These are phyloP conservation scores for Leishmania gerbilli DNA, from an alignment of 208 protist genomes.

Conservation along the genomic window DNA sequence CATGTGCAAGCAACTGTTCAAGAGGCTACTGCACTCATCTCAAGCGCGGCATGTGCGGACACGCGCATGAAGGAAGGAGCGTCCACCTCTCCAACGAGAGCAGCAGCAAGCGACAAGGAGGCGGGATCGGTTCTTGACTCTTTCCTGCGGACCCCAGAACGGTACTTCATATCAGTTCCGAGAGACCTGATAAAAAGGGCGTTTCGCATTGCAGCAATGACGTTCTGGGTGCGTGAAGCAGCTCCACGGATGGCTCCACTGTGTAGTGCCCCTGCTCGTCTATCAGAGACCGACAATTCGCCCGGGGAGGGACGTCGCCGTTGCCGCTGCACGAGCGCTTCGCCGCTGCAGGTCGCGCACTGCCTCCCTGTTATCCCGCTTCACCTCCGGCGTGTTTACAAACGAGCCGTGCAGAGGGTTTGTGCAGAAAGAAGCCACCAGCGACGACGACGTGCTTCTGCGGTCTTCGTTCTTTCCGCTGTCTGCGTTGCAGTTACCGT, in stretches of 20 bases:
- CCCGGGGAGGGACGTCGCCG: no score
- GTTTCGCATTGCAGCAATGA: not conserved
- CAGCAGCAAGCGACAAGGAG: not conserved
- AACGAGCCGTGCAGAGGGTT: slow-evolving; percentile 31
- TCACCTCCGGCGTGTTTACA: slow-evolving; percentile 24
- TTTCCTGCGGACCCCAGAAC: not conserved
- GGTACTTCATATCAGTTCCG: not conserved
- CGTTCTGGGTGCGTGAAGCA: not conserved
- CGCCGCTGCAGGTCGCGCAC: not conserved
- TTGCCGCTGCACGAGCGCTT: not conserved
- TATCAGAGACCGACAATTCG: no score
- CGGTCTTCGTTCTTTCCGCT: not conserved
- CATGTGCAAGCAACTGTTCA: not conserved
- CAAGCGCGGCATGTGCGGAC: not conserved
- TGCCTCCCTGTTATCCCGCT: slow-evolving; percentile 24
- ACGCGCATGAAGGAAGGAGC: not conserved
- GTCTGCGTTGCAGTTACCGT: not conserved
- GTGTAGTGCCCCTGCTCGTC: no score
- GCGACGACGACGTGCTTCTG: slow-evolving; percentile 25
- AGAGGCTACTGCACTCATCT: not conserved
- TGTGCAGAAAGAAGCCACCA: slow-evolving; percentile 34
- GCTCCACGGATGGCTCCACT: not conserved
- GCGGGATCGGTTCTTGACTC: not conserved
- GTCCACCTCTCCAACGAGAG: not conserved
- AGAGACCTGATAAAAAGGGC: not conserved